Conservation (phyloP, 306 rosid genomes). For the Vigna radiata region DNA sequence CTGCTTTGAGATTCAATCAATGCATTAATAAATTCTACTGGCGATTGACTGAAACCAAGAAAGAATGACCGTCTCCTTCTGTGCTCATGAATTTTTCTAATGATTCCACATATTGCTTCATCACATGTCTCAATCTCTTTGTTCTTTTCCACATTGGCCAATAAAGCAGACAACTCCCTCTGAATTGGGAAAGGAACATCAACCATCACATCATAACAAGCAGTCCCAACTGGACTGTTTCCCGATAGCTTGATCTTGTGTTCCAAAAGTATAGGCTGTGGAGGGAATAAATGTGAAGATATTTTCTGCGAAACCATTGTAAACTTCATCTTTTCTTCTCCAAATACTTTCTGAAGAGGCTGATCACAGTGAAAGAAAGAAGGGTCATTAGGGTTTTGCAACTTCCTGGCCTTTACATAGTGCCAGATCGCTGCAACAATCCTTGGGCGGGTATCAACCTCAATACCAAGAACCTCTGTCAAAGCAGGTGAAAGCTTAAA, state of each 20-base stretch:
- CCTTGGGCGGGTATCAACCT: constrained; percentile 98
- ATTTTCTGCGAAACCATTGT: constrained; percentile 90
- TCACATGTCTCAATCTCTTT: constrained; percentile 94
- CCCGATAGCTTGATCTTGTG: constrained; percentile 95
- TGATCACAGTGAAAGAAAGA: constrained; percentile 84
- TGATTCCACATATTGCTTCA: constrained; percentile 85
- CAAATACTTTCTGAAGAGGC: constrained; percentile 92
- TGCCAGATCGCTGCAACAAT: constrained; percentile 98
- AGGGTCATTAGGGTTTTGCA: constrained; percentile 89
- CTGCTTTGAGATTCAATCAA: constrained; percentile 93
- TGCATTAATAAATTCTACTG: constrained; percentile 91
- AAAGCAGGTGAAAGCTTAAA: constrained; percentile 89
- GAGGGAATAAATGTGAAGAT: constrained; percentile 91
- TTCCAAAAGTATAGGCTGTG: constrained; percentile 89
- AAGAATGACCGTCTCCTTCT: constrained; percentile 92
- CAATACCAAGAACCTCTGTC: constrained; percentile 98
- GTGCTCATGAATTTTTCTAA: constrained; percentile 95
- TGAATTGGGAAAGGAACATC: constrained; percentile 96
- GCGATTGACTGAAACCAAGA: constrained; percentile 98
- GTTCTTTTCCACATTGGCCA: constrained; percentile 95
- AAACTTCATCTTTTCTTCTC: constrained; percentile 95
- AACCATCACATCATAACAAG: constrained; percentile 93
- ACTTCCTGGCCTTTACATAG: constrained; percentile 97
- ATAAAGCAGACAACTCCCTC: constrained; percentile 81
- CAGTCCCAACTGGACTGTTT: constrained; percentile 84